These are phyloP conservation scores for Hirsutella thompsonii DNA, from an alignment of 2,329 filamentous ascomycete genomes.

Conservation along the genomic window DNA sequence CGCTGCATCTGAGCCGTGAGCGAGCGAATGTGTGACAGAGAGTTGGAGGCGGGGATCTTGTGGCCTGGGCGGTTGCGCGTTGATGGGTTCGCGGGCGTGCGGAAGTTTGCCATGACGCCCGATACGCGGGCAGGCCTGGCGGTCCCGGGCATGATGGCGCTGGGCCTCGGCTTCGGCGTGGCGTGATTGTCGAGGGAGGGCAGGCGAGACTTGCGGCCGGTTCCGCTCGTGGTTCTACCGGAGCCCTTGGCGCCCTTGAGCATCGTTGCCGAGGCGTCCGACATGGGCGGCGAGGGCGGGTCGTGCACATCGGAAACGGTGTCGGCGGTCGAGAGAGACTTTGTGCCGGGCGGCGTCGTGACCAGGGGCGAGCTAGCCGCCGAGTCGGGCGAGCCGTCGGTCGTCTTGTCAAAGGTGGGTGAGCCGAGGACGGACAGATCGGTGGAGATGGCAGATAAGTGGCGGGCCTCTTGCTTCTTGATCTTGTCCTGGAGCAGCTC, in stretches of 20 bases:
- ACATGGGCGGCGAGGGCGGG: slow-evolving; percentile 87
- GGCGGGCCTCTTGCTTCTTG: slow-evolving; percentile 51
- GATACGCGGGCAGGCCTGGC: slow-evolving; percentile 25
- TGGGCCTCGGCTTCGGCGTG: slow-evolving; percentile 45
- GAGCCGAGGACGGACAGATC: slow-evolving; percentile 53
- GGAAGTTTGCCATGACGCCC: slow-evolving; percentile 29
- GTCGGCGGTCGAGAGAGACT: slow-evolving; percentile 44
- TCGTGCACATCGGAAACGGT: slow-evolving; percentile 57
- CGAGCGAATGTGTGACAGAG: slow-evolving; percentile 82
- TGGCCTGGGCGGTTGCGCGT: slow-evolving; percentile 45
- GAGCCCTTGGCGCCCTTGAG: slow-evolving; percentile 30
- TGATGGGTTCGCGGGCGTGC: slow-evolving; percentile 31
- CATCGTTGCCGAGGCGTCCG: slow-evolving; percentile 60
- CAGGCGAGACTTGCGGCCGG: slow-evolving; percentile 34
- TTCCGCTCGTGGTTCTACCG: slow-evolving; percentile 8
- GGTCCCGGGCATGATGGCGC: slow-evolving; percentile 12
- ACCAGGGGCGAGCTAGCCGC: slow-evolving; percentile 85
- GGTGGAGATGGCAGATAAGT: slow-evolving; percentile 46
- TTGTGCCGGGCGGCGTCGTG: slow-evolving; percentile 67
- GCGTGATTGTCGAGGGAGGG: slow-evolving; percentile 40
- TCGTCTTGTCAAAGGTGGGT: slow-evolving; percentile 58
- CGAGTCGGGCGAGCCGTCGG: slow-evolving; percentile 64
- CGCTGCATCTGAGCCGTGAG: slow-evolving; percentile 96
- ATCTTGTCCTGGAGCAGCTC: slow-evolving; percentile 93
- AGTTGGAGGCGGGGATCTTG: slow-evolving; percentile 47